Evolutionary conservation across 192 early-diverging fungal species (phyloP), one percentile per base, ranked within the genome.

Genomic region (Chytriomyces sp.): DNA sequence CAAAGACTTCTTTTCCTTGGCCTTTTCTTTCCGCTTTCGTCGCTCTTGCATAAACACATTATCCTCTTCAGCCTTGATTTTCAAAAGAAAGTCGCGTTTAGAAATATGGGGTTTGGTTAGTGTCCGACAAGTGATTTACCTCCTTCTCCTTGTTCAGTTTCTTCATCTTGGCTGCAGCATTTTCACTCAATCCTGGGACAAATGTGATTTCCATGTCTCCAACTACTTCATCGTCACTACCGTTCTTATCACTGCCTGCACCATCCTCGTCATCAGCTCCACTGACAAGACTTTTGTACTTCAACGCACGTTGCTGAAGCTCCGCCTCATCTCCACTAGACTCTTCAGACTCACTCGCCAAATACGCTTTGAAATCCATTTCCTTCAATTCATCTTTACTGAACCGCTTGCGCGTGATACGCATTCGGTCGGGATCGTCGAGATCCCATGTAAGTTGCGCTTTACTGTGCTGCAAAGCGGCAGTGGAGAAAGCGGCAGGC

Each of bases 401-500:
- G 68, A 99, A 95, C 57, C 90, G 91, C 53, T 92, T 90, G 9
- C 93, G 88, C 1, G 92, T 98, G 16, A 93, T 77, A 53, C 88
- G 86, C 16, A 92, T 85, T 49, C 97, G 89, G 45, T 94, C 92
- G 7, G 93, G 89, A 77, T 96, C 96, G 60, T 99, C 97, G 23
- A 92, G 89, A 66, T 99, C 97, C 97, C 97, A 99, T 0, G 95
- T 96, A 48, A 99, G 85, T 80, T 93, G 93, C n/a, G 95, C 94
- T 43, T 92, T 93, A 3, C 95, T 94, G 82, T 96, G 95, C 82
- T 95, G 93, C 62, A 99, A 83, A 11, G 93, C 96, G 60, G 78
- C 23, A 0, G 93, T 95, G 6, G 83, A 77, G 79, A 94, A 95
- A 3, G 63, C 86, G 57, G 61, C 57, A 28, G 81, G 78, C 18